These are phyloP conservation scores for Cystobasidiaceae sp. DNA, from an alignment of 1,284 basidiomycete genomes.

Conservation along the genomic window DNA sequence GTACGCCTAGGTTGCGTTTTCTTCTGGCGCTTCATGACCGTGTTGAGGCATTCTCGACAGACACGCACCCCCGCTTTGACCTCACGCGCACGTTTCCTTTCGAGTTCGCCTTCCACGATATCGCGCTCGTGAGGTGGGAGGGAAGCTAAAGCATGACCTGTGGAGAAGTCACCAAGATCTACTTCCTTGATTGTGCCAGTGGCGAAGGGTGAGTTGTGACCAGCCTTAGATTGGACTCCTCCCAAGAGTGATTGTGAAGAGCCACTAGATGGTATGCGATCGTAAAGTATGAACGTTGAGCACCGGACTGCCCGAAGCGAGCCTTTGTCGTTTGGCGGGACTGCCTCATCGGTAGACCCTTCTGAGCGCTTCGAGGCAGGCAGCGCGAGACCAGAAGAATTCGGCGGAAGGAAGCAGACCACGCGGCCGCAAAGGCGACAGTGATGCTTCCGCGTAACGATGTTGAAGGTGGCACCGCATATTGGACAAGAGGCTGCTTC, in stretches of 20 bases:
- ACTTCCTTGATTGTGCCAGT: conserved; percentile 15
- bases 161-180: conserved; percentile 21
- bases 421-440: conserved; percentile 90
- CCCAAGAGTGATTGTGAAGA: conserved; percentile 40
- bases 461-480: conserved; percentile 79
- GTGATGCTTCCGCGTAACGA: conserved; percentile 93
- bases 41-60: conserved; percentile 43
- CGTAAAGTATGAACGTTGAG: conserved; percentile 45
- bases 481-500: conserved; percentile 71
- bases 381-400: conserved; percentile 27
- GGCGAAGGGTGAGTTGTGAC: neutral
- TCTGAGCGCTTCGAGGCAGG: conserved; percentile 42
- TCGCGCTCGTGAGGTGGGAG: conserved; percentile 9
- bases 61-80: conserved; percentile 42
- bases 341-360: conserved; percentile 45
- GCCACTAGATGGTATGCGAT: conserved; percentile 26
- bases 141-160: neutral
- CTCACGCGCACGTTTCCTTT: conserved; percentile 36
- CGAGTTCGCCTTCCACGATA: conserved; percentile 34
- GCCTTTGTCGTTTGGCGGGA: neutral
- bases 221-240: conserved; percentile 45
- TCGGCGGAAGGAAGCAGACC: conserved; percentile 82
- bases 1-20: conserved; percentile 2
- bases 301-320: conserved; percentile 43
- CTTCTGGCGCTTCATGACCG: conserved; percentile 35